Evolutionary conservation across 1,139 yeast species (phyloP).

Genomic region (Debaryomyces coudertii): DNA sequence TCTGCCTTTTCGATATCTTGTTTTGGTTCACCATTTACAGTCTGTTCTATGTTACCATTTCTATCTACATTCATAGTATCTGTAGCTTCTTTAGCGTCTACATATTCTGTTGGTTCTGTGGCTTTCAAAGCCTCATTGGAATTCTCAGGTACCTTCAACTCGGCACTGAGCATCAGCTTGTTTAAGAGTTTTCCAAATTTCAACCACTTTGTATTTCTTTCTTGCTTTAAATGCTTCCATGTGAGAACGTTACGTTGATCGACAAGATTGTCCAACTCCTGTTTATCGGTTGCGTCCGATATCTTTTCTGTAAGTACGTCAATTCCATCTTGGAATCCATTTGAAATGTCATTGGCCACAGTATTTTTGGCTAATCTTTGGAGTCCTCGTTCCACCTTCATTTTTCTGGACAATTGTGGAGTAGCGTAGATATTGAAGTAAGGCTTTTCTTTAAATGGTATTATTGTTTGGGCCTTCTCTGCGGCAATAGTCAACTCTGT

Average conservation of each 20-base stretch:
- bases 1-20: neutral
- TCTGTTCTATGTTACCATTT: neutral
- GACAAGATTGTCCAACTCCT: slow-evolving; percentile 17
- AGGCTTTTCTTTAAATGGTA: slow-evolving; percentile 37
- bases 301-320: slow-evolving; percentile 18
- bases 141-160: neutral
- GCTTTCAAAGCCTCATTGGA: neutral
- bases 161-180: slow-evolving; percentile 18
- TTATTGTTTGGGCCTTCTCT: slow-evolving; percentile 22
- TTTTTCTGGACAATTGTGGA: slow-evolving; percentile 47
- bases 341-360: slow-evolving; percentile 10
- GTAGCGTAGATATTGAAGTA: slow-evolving; percentile 49
- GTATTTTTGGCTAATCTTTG: slow-evolving; percentile 19
- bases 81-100: slow-evolving; percentile 12
- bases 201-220: slow-evolving; percentile 26
- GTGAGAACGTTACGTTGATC: slow-evolving; percentile 31
- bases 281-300: slow-evolving; percentile 12
- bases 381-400: slow-evolving; percentile 41
- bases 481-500: slow-evolving; percentile 26
- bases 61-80: neutral
- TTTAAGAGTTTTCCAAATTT: slow-evolving; percentile 21
- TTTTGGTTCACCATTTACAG: neutral
- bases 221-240: slow-evolving; percentile 35
- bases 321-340: slow-evolving; percentile 12
- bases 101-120: slow-evolving; percentile 3